Conservation (phyloP, 306 rosid genomes). For the Clitoria ternatea region DNA sequence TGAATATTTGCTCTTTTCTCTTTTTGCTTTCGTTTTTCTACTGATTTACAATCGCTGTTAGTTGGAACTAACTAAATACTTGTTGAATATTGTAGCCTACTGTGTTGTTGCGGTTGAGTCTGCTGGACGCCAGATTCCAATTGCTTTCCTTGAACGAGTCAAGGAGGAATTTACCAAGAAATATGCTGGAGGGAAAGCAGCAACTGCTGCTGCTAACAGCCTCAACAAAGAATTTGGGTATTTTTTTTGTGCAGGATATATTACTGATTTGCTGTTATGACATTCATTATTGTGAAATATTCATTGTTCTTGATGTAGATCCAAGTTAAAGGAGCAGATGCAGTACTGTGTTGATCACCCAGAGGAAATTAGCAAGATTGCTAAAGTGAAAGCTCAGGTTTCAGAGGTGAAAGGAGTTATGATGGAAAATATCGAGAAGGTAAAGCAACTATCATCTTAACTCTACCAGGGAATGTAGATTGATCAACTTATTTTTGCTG, state of each 20-base stretch:
- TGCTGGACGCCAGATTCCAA: conserved; percentile 74
- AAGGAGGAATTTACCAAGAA: conserved; percentile 78
- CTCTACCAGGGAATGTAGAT: not conserved
- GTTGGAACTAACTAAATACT: conserved; percentile 30
- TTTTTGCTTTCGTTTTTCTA: not conserved
- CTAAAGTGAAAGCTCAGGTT: conserved; percentile 94
- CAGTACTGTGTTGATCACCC: conserved; percentile 88
- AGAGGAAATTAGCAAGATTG: conserved; percentile 77
- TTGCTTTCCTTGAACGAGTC: conserved; percentile 84
- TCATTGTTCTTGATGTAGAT: conserved; percentile 34
- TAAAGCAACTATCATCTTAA: not conserved
- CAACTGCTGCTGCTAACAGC: conserved; percentile 68
- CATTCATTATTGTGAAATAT: conserved; percentile 12
- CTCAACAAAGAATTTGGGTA: conserved; percentile 88
- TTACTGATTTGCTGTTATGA: conserved; percentile 9
- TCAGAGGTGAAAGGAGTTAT: conserved; percentile 91
- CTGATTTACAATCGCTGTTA: not conserved
- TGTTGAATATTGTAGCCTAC: conserved; percentile 54
- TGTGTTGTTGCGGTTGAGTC: conserved; percentile 90
- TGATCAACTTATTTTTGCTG: not conserved
- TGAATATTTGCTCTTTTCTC: not conserved
- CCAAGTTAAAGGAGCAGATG: conserved; percentile 93
- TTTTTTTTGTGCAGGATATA: not conserved
- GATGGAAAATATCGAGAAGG: conserved; percentile 98
- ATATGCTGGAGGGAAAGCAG: conserved; percentile 87